phyloP scores from a whole-genome alignment of 495 filamentous ascomycete genomes.

The Collariella sp. region DNA sequence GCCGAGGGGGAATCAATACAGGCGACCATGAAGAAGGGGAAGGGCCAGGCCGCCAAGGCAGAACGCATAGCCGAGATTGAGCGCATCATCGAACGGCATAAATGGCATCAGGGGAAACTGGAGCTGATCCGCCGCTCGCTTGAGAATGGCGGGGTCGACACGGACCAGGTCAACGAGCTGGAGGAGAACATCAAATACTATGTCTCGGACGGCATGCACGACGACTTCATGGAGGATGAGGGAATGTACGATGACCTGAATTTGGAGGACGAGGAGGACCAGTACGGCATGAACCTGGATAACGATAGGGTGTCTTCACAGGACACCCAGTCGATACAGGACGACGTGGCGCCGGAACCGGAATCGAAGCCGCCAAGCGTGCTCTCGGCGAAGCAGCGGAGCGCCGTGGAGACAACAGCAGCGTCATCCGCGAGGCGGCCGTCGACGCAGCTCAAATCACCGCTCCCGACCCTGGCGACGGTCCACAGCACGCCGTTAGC shows the following conservation, averaged over 20 bases:
- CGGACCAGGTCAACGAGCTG: conserved; percentile 71
- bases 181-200: conserved; percentile 94
- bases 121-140: conserved; percentile 83
- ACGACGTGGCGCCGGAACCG: conserved; percentile 56
- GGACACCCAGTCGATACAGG: conserved; percentile 86
- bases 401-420: conserved; percentile 42
- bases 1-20: conserved; percentile 83
- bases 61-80: conserved; percentile 84
- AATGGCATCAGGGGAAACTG: conserved; percentile 89
- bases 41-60: conserved; percentile 70
- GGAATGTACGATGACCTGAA: conserved; percentile 88
- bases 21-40: conserved; percentile 86
- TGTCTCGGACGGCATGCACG: conserved; percentile 77
- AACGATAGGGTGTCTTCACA: conserved; percentile 87
- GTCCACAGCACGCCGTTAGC: conserved; percentile 58
- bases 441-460: conserved; percentile 87
- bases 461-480: conserved; percentile 81
- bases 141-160: conserved; percentile 85
- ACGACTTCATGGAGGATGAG: conserved; percentile 88
- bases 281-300: conserved; percentile 73
- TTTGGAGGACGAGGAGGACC: conserved; percentile 79
- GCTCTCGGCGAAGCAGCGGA: conserved; percentile 42
- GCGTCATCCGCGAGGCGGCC: conserved; percentile 58
- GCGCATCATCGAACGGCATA: conserved; percentile 78
- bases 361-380: conserved; percentile 47